Evolutionary conservation across 1,284 basidiomycete genomes (phyloP).

Genomic region (Gymnopus androsaceus): DNA sequence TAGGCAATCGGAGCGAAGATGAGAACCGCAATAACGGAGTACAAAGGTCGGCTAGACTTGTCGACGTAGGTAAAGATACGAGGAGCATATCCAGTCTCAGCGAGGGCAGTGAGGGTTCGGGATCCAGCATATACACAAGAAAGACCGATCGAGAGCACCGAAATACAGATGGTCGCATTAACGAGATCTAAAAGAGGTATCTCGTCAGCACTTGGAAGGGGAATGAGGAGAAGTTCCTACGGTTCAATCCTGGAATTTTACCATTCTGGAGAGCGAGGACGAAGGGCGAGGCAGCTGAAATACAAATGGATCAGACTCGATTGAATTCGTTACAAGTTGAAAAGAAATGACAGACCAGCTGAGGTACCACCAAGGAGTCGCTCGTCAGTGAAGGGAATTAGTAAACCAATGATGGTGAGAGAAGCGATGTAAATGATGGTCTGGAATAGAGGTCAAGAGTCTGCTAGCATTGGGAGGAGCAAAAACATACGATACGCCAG

Average conservation of each 20-base stretch:
- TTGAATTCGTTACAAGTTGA: background rate
- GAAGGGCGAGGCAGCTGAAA: constrained; percentile 54
- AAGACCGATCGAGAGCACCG: constrained; percentile 71
- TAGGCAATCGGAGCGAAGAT: constrained; percentile 41
- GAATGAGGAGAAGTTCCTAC: constrained; percentile 31
- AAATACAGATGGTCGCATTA: constrained; percentile 71
- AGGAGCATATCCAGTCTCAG: constrained; percentile 70
- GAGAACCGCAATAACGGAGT: constrained; percentile 38
- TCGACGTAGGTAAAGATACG: constrained; percentile 51
- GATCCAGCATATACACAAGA: constrained; percentile 70
- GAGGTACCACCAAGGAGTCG: constrained; percentile 43
- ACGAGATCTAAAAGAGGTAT: constrained; percentile 45
- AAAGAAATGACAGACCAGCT: constrained; percentile 25
- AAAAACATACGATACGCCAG: constrained; percentile 43
- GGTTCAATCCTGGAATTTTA: constrained; percentile 61
- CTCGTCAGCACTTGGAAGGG: background rate
- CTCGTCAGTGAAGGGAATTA: constrained; percentile 56
- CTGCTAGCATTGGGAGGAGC: background rate
- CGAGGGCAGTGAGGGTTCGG: constrained; percentile 67
- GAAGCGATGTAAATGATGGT: constrained; percentile 46
- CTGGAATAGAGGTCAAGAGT: constrained; percentile 19
- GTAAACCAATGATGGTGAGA: constrained; percentile 42
- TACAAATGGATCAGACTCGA: constrained; percentile 14
- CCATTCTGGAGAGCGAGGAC: constrained; percentile 68
- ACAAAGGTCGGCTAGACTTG: constrained; percentile 45